Base-by-base conservation (phyloP, 345 rosid species). In the Hevea brasiliensis region DNA sequence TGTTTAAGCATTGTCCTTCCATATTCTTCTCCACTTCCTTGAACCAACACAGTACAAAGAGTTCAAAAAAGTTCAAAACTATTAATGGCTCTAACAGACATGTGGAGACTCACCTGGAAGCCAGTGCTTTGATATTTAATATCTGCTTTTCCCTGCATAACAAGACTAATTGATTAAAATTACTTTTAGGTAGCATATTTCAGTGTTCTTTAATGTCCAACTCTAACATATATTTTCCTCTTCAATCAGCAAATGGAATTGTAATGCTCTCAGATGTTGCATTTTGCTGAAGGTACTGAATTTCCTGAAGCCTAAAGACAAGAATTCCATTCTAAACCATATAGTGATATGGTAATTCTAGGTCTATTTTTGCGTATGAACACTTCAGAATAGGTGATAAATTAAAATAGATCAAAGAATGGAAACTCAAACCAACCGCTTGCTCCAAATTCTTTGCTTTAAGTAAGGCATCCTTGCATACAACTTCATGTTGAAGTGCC, bases 401-500 rank as follows among this genome's bases (percentile, higher is more conserved):
- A 21, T 47, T 17, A 7, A 1, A 50, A 24, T 7, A 44, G 47
- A 44, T 8, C 6, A 50, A 50, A 50, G 55, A 40, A 44, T 53
- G 48, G 24, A 63, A 47, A 42, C 20, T 8, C 13, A 41, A 66
- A 55, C 76, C 62, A 68, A 85, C 87, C 84, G 77, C 29, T 21
- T 50, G 41, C 62, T 71, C 77, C 32, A 55, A 37, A 9, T 37
- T 75, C 58, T 74, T 85, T 21, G 79, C 86, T 81, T 85, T 87
- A 44, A 80, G 81, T 69, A 85, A 72, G 37, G 90, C 86, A 29
- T 81, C 85, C 75, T 85, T 85, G 85, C 90, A 83, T 27, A 68
- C 71, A 61, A 89, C 74, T 77, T 89, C 88, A 74, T 89, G 93
- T 72, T 84, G 89, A 32, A 87, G 73, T 56, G 82, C 74, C 68